These are phyloP conservation scores for Ustilago nuda DNA, from an alignment of 1,284 basidiomycete genomes.

Conservation along the genomic window DNA sequence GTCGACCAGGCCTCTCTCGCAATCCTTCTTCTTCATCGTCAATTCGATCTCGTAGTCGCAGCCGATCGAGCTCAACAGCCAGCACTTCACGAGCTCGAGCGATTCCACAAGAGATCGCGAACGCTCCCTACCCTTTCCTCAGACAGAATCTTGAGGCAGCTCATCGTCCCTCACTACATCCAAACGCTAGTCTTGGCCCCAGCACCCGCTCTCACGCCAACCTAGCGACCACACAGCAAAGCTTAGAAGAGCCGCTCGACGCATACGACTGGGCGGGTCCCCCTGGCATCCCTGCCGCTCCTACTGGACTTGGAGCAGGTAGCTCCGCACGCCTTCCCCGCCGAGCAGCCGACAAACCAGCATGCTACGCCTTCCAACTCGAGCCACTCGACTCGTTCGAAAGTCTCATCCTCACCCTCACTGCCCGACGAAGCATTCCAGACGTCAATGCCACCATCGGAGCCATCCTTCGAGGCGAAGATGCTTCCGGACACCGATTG, in stretches of 20 bases:
- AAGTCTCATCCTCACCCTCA: conserved; percentile 53
- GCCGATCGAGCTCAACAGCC: conserved; percentile 30
- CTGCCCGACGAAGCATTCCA: conserved; percentile 20
- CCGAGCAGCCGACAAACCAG: conserved; percentile 23
- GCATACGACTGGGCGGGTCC: conserved; percentile 58
- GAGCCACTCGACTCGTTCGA: conserved; percentile 61
- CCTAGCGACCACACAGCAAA: not conserved
- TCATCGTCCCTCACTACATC: conserved; percentile 19
- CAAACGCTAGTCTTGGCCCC: conserved; percentile 2
- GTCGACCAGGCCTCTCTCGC: conserved; percentile 19
- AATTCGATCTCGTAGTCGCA: conserved; percentile 17
- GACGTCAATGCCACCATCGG: conserved; percentile 26
- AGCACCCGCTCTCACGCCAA: not conserved
- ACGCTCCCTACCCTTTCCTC: conserved; percentile 45
- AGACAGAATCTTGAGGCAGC: conserved; percentile 34
- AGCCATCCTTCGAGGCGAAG: conserved; percentile 30
- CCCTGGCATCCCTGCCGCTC: conserved; percentile 17
- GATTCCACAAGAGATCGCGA: conserved; percentile 41
- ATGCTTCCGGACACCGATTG: conserved; percentile 23
- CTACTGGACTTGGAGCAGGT: conserved; percentile 3
- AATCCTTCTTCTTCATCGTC: conserved; percentile 27
- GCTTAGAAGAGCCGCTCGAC: conserved; percentile 34
- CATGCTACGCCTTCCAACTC: conserved; percentile 57
- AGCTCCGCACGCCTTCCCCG: conserved; percentile 4
- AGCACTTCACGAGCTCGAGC: conserved; percentile 39